phyloP scores from a whole-genome alignment of 352 stramenopile genomes.

The Pythium folliculosum region DNA sequence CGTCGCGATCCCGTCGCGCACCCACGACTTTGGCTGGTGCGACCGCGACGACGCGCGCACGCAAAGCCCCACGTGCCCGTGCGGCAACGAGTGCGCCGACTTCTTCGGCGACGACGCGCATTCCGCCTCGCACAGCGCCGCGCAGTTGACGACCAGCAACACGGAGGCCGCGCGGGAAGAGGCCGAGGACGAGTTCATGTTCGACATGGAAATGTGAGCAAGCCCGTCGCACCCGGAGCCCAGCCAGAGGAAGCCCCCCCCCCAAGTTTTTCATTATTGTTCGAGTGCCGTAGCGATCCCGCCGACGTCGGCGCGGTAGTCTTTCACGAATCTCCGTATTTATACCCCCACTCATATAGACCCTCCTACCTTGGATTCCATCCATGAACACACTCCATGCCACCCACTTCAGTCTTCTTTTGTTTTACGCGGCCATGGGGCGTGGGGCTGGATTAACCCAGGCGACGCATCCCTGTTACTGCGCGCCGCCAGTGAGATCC shows the following conservation, averaged over 20 bases:
- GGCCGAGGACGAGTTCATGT: slow-evolving; percentile 53
- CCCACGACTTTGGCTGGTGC: slow-evolving; percentile 48
- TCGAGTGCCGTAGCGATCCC: slow-evolving; percentile 4
- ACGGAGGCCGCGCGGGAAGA: slow-evolving; percentile 7
- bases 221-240: background rate
- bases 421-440: background rate
- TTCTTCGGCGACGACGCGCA: slow-evolving; percentile 29
- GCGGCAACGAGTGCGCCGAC: slow-evolving; percentile 43
- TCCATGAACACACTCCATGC: background rate
- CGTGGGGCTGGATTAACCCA: background rate
- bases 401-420: background rate
- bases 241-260: background rate
- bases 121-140: slow-evolving; percentile 18
- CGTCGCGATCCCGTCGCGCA: slow-evolving; percentile 35
- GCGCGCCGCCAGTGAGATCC: background rate
- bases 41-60: slow-evolving; percentile 44
- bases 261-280: slow-evolving; percentile 1
- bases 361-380: background rate
- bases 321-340: background rate
- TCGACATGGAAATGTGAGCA: slow-evolving; percentile 66
- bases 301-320: slow-evolving; percentile 2
- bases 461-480: background rate
- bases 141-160: slow-evolving; percentile 5
- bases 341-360: slow-evolving; percentile 12
- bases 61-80: slow-evolving; percentile 36